phyloP scores from a whole-genome alignment of 768 basidiomycete species.

The Rhodotorula kratochvilovae region DNA sequence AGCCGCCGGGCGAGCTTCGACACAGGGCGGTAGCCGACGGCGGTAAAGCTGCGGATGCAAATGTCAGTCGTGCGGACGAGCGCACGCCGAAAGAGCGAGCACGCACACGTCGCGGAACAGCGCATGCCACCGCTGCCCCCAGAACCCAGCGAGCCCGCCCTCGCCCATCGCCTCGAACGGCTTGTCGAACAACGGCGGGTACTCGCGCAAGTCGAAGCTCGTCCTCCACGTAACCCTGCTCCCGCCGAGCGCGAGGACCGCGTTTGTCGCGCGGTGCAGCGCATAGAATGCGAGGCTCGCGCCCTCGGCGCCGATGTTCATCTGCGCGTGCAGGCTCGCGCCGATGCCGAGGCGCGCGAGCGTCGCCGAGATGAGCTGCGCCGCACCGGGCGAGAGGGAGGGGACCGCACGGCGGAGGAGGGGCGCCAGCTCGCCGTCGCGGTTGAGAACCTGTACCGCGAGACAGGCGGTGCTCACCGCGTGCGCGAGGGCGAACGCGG shows the following conservation, averaged over 20 bases:
- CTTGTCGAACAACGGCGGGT: constrained; percentile 16
- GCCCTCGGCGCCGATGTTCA: constrained; percentile 24
- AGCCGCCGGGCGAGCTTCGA: neutral
- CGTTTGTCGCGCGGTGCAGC: constrained; percentile 3
- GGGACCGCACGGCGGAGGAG: constrained; percentile 1
- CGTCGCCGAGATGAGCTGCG: neutral
- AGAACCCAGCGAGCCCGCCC: constrained; percentile 19
- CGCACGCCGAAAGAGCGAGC: neutral
- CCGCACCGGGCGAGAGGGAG: neutral
- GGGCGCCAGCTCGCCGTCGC: constrained; percentile 10
- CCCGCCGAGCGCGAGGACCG: constrained; percentile 1
- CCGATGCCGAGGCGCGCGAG: constrained; percentile 17
- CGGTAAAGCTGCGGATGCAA: constrained; percentile 13
- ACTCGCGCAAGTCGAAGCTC: constrained; percentile 27
- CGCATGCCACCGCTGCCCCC: constrained; percentile 26
- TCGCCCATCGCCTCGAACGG: constrained; percentile 30
- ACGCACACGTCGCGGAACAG: constrained; percentile 13
- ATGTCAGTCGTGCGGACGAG: no score
- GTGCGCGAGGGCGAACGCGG: neutral
- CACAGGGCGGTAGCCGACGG: constrained; percentile 13
- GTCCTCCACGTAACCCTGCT: constrained; percentile 6
- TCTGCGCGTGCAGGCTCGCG: constrained; percentile 20
- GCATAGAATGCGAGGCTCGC: constrained; percentile 3
- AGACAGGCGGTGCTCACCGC: constrained; percentile 3
- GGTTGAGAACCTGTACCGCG: constrained; percentile 17